phyloP scores from a whole-genome alignment of 306 rosid genomes.

The Cicer pinnatifidum region DNA sequence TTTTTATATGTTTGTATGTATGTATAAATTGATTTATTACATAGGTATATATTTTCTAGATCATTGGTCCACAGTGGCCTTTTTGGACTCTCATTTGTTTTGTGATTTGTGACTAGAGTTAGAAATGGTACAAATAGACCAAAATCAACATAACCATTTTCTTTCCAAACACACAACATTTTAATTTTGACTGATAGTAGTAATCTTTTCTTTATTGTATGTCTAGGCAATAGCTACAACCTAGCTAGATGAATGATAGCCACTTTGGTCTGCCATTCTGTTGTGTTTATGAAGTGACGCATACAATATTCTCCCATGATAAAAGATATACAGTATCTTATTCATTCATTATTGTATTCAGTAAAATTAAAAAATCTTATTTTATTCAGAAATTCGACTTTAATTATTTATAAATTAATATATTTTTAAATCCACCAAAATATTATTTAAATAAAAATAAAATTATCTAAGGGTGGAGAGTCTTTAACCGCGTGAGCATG shows the following conservation, averaged over 20 bases:
- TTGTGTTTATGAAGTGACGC: slow-evolving; percentile 44
- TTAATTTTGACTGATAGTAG: slow-evolving; percentile 31
- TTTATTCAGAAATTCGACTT: too few species aligned
- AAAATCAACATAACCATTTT: slow-evolving; percentile 31
- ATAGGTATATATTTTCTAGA: too few species aligned
- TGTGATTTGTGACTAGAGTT: slow-evolving; percentile 12
- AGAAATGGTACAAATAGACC: not conserved
- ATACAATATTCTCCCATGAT: slow-evolving; percentile 18
- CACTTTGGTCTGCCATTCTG: slow-evolving; percentile 44
- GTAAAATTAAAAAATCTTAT: too few species aligned
- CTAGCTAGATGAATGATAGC: slow-evolving; percentile 31
- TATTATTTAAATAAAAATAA: too few species aligned
- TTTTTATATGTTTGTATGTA: too few species aligned
- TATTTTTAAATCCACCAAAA: too few species aligned
- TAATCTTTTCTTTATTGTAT: slow-evolving; percentile 33
- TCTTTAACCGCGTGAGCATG: not conserved
- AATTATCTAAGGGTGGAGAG: not conserved
- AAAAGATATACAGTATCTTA: slow-evolving; percentile 13
- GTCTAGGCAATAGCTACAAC: slow-evolving; percentile 35
- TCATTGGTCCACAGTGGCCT: not conserved
- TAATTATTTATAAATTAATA: too few species aligned
- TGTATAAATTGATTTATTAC: too few species aligned
- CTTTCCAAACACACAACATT: slow-evolving; percentile 36
- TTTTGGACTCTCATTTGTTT: not conserved
- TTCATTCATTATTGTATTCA: not conserved